phyloP scores from a whole-genome alignment of 768 basidiomycete genomes.

The Collybia nuda region DNA sequence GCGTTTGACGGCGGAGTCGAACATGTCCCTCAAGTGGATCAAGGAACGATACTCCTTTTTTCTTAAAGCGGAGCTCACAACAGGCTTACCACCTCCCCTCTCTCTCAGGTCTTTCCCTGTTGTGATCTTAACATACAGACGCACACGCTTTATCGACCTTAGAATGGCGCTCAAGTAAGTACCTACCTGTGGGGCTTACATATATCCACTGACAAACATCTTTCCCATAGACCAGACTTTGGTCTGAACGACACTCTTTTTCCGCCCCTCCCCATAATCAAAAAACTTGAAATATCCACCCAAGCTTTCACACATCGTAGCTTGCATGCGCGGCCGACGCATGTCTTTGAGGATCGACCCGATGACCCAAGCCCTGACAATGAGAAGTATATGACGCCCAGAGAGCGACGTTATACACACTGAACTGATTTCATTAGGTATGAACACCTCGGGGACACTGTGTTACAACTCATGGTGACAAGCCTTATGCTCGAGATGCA shows the following conservation, averaged over 20 bases:
- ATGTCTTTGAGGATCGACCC: conserved; percentile 73
- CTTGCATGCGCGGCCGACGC: conserved; percentile 64
- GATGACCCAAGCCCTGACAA: conserved; percentile 80
- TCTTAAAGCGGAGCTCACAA: conserved; percentile 8
- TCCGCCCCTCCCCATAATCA: conserved; percentile 64
- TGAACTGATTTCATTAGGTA: conserved; percentile 38
- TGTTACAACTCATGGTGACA: conserved; percentile 69
- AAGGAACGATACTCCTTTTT: conserved; percentile 12
- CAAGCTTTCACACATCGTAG: conserved; percentile 80
- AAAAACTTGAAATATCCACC: conserved; percentile 37
- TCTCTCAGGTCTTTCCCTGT: conserved; percentile 15
- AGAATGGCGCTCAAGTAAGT: conserved; percentile 17
- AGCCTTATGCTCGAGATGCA: conserved; percentile 59
- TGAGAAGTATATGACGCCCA: conserved; percentile 56
- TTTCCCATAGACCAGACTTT: conserved; percentile 38
- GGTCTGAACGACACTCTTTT: conserved; percentile 39
- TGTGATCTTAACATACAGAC: conserved; percentile 2
- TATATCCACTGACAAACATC: neutral
- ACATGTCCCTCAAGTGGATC: conserved; percentile 15
- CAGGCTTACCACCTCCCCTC: conserved; percentile 6
- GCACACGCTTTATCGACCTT: neutral
- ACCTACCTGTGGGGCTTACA: neutral
- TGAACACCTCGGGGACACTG: conserved; percentile 77
- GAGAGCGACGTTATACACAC: conserved; percentile 1
- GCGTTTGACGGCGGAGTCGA: conserved; percentile 17